phyloP scores from a whole-genome alignment of 306 rosid genomes.

The Calophaca sinica region DNA sequence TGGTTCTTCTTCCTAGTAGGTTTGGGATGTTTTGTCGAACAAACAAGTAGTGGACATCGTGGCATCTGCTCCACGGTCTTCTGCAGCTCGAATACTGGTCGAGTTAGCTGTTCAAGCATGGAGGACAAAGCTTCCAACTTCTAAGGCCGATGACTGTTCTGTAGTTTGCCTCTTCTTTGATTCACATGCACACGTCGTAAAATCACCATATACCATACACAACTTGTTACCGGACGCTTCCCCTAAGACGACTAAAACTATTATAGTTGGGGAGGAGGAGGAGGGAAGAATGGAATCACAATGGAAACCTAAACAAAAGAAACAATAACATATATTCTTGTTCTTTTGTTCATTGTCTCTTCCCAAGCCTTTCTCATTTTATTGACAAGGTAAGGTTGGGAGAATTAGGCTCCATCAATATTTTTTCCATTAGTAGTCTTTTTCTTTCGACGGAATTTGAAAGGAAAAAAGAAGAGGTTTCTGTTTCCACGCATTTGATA shows the following conservation, averaged over 20 bases:
- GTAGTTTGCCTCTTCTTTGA: conserved; percentile 83
- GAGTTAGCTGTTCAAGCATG: conserved; percentile 74
- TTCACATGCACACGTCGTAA: conserved; percentile 11
- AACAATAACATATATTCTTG: not conserved
- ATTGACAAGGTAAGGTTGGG: conserved; percentile 23
- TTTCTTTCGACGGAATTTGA: conserved; percentile 23
- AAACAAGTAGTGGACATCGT: conserved; percentile 72
- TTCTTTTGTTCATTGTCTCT: not conserved
- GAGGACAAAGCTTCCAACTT: conserved; percentile 57
- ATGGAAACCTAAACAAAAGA: not conserved
- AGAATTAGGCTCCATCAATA: conserved; percentile 7
- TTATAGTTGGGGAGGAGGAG: no score
- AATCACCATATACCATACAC: not conserved
- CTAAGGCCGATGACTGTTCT: conserved; percentile 83
- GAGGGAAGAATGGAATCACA: not conserved
- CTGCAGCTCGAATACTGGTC: conserved; percentile 67
- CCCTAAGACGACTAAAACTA: not conserved
- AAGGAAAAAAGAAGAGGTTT: no score
- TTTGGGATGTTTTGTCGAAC: conserved; percentile 91
- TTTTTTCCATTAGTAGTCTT: conserved; percentile 31
- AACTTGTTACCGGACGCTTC: not conserved
- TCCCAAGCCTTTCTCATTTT: conserved; percentile 49
- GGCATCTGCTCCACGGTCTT: conserved; percentile 59
- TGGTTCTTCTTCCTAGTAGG: conserved; percentile 13
- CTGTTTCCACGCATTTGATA: no score